Base-by-base conservation (phyloP, 306 rosid species). In the Dryas drummondii region DNA sequence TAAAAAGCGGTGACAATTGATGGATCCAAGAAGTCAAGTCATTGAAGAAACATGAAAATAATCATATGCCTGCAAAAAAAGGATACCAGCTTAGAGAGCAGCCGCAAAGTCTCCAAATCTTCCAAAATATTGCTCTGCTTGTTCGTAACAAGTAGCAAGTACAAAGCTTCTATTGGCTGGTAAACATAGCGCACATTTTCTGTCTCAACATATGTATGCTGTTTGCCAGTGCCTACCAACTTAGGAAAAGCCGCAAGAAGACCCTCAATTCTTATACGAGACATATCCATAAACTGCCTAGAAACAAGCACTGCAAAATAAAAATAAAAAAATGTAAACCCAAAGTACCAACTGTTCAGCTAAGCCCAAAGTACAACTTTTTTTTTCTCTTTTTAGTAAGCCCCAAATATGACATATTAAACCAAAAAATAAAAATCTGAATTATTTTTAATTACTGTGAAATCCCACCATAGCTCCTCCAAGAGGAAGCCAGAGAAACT, bases 241-340 rank as follows among this genome's bases (percentile, higher is more conserved):
- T 94, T 94, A 44, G 99, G 99, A 81, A 92, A 94, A 51, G 99
- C 97, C 1, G 97, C 97, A 77, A 94, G 93, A 78, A 94, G 99
- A 55, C 99, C 98, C 80, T 94, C 99, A 61, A 94, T 92, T 86
- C 99, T 90, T 81, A 90, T 89, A 7, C 97, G 91, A 83, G 97
- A 66, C 99, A 94, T 92, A 13, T 94, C 97, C 73, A 90, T 96
- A 70, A 87, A 92, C 83, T 94, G 99, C 75, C 99, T 85, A 26
- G 99, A 90, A 74, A 90, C 92, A 81, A 94, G 96, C 77, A 94
- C 98, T 94, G 93, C 78, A 83, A 78, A 64, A 64, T 44, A 71
- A 63, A 32, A 55, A 42, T 42, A 19, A 65, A 52, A 75, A 32
- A 32, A 32, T 1, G 37, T 32, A 32, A 32, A 32, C 37, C 37